Base-by-base conservation (phyloP, 495 filamentous ascomycete species). In the Neurospora tetraspora region DNA sequence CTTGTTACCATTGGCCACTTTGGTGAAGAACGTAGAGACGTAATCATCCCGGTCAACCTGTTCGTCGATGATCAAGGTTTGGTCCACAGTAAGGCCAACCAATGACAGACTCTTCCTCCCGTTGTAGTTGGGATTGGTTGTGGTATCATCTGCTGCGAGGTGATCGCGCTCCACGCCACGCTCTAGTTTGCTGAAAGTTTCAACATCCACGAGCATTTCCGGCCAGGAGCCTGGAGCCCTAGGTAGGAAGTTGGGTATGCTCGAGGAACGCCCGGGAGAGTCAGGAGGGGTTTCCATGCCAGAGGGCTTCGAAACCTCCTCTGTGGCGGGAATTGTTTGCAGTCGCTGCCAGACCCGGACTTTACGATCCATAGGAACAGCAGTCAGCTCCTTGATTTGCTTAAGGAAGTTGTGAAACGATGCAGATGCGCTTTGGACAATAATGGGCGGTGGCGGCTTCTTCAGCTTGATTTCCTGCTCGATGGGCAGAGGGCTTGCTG, bases 11-110 rank as follows among this genome's bases (percentile, higher is more conserved):
- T 65, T 65, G 31, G 53, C 6, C 53, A 65, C 27, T 14, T 65
- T 65, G 27, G 53, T 65, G 14, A 65, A 65, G 27, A 65, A 90
- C 16, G 80, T 85, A 8, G 91, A 93, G 9, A 90, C 85, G 85
- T 87, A 94, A 47, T 86, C 84, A 34, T 89, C 88, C 69, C 86
- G 85, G 27, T 81, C 85, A n/a, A 91, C 81, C 73, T 87, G 83
- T 77, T 97, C 94, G 79, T 97, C 94, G 1, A 98, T 81, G 31
- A 97, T 86, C 53, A 97, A 83, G 12, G 89, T 86, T 72, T 91
- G 86, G 71, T 91, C 90, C 27, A 88, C 86, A 38, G 86, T 86
- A 6, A 97, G 84, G 7, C 91, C 93, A 38, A 87, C 87, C 23
- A 88, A 77, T 27, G 85, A 82, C 68, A 97, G 77, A 14, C 83